These are phyloP conservation scores for Microglena sp. DNA, from an alignment of 139 green algal genomes.

Conservation along the genomic window DNA sequence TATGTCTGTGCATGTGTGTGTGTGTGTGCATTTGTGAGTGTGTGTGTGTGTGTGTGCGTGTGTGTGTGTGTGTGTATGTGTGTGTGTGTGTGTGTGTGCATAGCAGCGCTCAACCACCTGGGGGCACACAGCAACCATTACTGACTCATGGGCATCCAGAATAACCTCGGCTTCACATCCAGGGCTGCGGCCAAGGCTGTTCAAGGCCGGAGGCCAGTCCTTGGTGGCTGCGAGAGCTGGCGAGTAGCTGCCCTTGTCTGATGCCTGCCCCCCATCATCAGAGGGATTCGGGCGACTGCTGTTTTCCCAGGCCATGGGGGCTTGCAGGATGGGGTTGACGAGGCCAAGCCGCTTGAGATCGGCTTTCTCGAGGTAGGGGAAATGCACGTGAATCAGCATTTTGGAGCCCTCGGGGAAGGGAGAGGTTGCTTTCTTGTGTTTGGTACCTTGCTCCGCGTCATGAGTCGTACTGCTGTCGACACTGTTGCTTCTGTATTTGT, in stretches of 20 bases:
- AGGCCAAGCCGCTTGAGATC: slow-evolving; percentile 1
- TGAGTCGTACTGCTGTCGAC: too few relatives aligned
- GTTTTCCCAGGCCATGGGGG: not conserved
- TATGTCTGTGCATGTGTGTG: not conserved
- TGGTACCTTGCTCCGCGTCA: too few relatives aligned
- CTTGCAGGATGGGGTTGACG: not conserved
- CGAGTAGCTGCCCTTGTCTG: slow-evolving; percentile 3
- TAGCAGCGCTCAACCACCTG: slow-evolving; percentile 10
- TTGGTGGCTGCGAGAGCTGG: slow-evolving; percentile 22
- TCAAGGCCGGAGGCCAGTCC: slow-evolving; percentile 23
- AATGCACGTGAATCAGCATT: slow-evolving; percentile 26
- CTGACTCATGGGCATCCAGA: not conserved
- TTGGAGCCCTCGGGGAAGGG: too few relatives aligned
- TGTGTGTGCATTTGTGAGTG: not conserved
- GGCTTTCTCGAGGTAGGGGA: slow-evolving; percentile 11
- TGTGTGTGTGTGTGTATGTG: too few relatives aligned
- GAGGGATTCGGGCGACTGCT: not conserved
- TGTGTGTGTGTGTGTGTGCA: not conserved
- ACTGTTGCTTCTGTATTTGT: too few relatives aligned
- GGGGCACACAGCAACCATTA: slow-evolving; percentile 23
- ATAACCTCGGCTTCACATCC: not conserved
- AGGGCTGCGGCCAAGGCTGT: slow-evolving; percentile 10
- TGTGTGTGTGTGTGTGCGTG: too few relatives aligned
- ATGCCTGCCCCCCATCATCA: not conserved
- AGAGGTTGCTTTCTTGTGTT: too few relatives aligned